Percentiles rank a stretch among this genome's conserved stretches.
Evolutionary conservation across 192 early-diverging fungal genomes (phyloP).

Genomic region (Spizellomyces sp.): DNA sequence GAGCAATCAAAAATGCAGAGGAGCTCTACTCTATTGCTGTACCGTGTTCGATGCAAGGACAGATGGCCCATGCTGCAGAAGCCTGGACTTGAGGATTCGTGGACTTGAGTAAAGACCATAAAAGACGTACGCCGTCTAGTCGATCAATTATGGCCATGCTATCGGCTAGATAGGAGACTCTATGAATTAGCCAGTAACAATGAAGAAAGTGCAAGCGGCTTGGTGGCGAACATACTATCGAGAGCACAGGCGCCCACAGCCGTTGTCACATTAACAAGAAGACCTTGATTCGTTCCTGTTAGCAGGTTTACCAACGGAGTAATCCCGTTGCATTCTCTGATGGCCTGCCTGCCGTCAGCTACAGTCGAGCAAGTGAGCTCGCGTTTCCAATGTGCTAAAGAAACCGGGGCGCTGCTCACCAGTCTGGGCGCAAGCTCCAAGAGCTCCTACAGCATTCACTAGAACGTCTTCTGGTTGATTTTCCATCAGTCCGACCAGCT

Average conservation of each 20-base stretch:
- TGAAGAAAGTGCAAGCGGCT: background rate
- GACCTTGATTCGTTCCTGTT: conserved; percentile 61
- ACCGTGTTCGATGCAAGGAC: conserved; percentile 71
- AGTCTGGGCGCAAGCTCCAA: conserved; percentile 65
- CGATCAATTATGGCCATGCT: conserved; percentile 68
- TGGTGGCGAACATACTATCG: conserved; percentile 43
- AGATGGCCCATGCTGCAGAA: conserved; percentile 68
- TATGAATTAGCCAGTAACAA: background rate
- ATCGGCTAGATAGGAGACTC: conserved; percentile 43
- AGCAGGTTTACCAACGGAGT: conserved; percentile 62
- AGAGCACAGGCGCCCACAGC: conserved; percentile 65
- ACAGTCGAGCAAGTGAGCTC: conserved; percentile 7
- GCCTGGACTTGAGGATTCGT: conserved; percentile 63
- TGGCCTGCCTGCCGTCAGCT: conserved; percentile 63
- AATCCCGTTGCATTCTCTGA: conserved; percentile 61
- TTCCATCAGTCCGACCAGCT: conserved; percentile 66
- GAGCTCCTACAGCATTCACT: conserved; percentile 66
- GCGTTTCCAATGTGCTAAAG: background rate
- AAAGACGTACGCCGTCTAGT: conserved; percentile 62
- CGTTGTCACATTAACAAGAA: conserved; percentile 65
- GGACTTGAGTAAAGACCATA: conserved; percentile 69
- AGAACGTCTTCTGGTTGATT: conserved; percentile 71
- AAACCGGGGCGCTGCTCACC: conserved; percentile 31
- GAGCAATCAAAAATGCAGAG: too few relatives aligned
- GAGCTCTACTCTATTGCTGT: conserved; percentile 1